phyloP scores from a whole-genome alignment of 2,329 filamentous ascomycete species.

The Volutella citrinella region DNA sequence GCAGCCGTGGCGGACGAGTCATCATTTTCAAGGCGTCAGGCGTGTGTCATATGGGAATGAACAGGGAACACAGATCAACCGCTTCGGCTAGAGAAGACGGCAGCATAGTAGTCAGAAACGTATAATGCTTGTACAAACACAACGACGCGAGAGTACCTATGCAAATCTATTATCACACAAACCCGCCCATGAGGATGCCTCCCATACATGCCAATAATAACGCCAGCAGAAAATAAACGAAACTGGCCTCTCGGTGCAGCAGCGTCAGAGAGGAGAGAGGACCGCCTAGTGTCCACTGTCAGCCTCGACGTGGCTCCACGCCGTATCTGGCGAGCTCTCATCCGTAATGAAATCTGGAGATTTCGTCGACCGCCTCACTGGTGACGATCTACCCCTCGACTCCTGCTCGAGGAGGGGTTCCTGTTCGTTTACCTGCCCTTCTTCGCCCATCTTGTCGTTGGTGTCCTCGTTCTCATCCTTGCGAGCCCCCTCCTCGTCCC shows the following conservation, averaged over 20 bases:
- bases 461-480: slow-evolving; percentile 4
- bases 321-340: slow-evolving; percentile 25
- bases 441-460: slow-evolving; percentile 6
- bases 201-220: slow-evolving; percentile 13
- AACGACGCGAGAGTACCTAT: slow-evolving; percentile 21
- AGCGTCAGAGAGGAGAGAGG: no score
- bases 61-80: slow-evolving; percentile 1
- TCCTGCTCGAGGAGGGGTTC: slow-evolving; percentile 12
- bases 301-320: slow-evolving; percentile 23
- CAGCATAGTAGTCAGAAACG: slow-evolving; percentile 13
- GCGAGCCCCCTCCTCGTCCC: slow-evolving; percentile 3
- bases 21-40: slow-evolving; percentile 24
- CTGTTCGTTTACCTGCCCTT: slow-evolving; percentile 6
- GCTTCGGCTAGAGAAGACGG: slow-evolving; percentile 18
- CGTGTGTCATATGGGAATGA: slow-evolving; percentile 15
- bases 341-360: slow-evolving; percentile 27
- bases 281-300: no score
- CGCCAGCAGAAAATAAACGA: slow-evolving; percentile 11
- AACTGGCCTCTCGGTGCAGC: slow-evolving; percentile 6
- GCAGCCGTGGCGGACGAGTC: slow-evolving; percentile 9
- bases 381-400: slow-evolving; percentile 13
- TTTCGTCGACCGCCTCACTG: slow-evolving; percentile 12
- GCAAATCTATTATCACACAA: slow-evolving; percentile 20
- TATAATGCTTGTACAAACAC: slow-evolving; percentile 22
- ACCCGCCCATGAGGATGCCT: slow-evolving; percentile 15